phyloP scores from a whole-genome alignment of 345 rosid species.

The Carallia pectinifolia region DNA sequence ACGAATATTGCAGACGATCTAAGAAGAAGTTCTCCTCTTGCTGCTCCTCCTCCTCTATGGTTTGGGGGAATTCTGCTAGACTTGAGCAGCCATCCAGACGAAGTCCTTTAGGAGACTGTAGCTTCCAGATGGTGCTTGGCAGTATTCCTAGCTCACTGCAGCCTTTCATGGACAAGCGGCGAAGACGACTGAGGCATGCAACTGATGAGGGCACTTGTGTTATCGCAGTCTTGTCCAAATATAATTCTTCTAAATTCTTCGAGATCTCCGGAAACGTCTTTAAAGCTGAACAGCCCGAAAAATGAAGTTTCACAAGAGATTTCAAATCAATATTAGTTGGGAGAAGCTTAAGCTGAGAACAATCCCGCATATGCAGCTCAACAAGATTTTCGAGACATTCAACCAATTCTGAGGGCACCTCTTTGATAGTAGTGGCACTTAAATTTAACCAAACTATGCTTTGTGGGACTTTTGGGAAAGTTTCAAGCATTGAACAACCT shows the following conservation, averaged over 20 bases:
- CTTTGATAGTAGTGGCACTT: conserved; percentile 25
- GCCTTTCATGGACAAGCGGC: too few relatives aligned
- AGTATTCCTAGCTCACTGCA: not conserved
- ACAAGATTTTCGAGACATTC: conserved; percentile 19
- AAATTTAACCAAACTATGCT: conserved; percentile 26
- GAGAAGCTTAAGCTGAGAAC: conserved; percentile 30
- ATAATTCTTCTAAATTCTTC: not conserved
- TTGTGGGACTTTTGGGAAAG: conserved; percentile 25
- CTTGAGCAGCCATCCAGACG: too few relatives aligned
- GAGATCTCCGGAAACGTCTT: not conserved
- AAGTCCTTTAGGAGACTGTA: not conserved
- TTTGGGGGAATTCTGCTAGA: too few relatives aligned
- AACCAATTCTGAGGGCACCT: conserved; percentile 25
- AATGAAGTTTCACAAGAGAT: conserved; percentile 22
- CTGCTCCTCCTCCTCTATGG: not conserved
- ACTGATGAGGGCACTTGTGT: not conserved
- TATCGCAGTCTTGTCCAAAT: not conserved
- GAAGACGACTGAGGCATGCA: not conserved
- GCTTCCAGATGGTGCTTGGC: too few relatives aligned
- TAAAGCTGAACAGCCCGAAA: conserved; percentile 21
- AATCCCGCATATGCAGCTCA: conserved; percentile 16
- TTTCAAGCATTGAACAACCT: not conserved
- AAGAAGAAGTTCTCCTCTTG: too few relatives aligned
- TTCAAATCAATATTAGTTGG: conserved; percentile 20
- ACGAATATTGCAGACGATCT: too few relatives aligned